Evolutionary conservation across 495 filamentous ascomycete species (phyloP).

Genomic region (Haplographium delicatum): DNA sequence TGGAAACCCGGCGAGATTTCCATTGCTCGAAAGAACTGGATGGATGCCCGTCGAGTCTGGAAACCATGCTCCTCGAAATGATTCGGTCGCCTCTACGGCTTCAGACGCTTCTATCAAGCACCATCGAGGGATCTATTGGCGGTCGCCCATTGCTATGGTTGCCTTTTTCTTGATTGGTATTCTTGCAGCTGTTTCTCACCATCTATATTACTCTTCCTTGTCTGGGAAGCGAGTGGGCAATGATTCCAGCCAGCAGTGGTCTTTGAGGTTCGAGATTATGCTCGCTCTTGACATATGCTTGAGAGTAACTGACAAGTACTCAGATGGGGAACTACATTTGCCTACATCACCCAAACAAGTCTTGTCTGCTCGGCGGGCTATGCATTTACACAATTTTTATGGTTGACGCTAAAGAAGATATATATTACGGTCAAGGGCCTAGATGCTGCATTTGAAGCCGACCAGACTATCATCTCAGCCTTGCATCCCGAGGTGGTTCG

Average conservation of each 20-base stretch:
- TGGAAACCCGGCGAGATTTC: too few species aligned
- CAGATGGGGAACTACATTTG: constrained; percentile 17
- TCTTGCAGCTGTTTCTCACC: background rate
- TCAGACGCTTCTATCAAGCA: too few species aligned
- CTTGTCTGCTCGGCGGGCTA: constrained; percentile 7
- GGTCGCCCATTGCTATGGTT: constrained; percentile 7
- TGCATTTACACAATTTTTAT: constrained; percentile 20
- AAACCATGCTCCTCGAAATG: too few species aligned
- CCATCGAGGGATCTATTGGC: too few species aligned
- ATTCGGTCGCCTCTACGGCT: too few species aligned
- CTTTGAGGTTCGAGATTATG: constrained; percentile 2
- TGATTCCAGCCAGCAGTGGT: constrained; percentile 2
- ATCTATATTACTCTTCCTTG: constrained; percentile 3
- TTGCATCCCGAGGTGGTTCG: constrained; percentile 21
- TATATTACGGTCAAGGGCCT: constrained; percentile 10
- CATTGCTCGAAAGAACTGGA: too few species aligned
- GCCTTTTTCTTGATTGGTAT: constrained; percentile 1
- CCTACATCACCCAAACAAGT: constrained; percentile 9
- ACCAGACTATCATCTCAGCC: constrained; percentile 6
- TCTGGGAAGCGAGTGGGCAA: constrained; percentile 5
- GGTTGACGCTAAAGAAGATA: constrained; percentile 7
- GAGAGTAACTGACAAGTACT: background rate
- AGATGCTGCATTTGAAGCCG: constrained; percentile 19
- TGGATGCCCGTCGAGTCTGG: too few species aligned
- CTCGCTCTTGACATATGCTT: background rate